Base-by-base conservation (phyloP, 2,329 filamentous ascomycete genomes). In the Didymella pomorum region DNA sequence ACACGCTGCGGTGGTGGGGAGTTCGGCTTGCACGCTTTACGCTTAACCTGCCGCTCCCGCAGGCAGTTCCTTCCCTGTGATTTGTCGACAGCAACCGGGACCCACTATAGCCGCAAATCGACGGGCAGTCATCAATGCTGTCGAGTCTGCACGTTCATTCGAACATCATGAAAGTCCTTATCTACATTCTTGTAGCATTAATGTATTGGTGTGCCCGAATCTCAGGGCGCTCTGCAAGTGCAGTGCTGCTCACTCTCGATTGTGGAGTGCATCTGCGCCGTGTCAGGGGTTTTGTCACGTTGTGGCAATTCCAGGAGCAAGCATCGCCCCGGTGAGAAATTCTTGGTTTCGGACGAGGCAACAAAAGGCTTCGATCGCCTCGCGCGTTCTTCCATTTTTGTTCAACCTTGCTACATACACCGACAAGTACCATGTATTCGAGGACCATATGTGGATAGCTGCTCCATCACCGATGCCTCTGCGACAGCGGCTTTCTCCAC, bases 41-140 rank as follows among this genome's bases (percentile, higher is more conserved):
- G 50, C 56, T 54, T 58, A 26, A 54, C 56, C 41, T 54, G 56
- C 50, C 49, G 46, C 56, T 31, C 50, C 39, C 50, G 49, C 56
- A 41, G 9, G 20, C 37, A 42, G 39, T 49, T 48, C 49, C 49
- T 46, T 20, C 44, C 25, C 21, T 53, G 28, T 53, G 44, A 54
- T 53, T 54, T 14, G 50, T 44, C 18, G 37, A 41, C 45, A 39
- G 50, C 41, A 50, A 35, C 39, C 50, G 45, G 50, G 56, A 53
- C 42, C 56, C 56, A 52, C 56, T 9, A 26, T 25, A 39, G 12
- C 54, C 33, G 23, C 20, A 45, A n/a, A 52, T 54, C 21, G 25
- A 48, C 26, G 25, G 25, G 43, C 25, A 28, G 26, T 25, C 23
- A 7, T 25, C 7, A 25, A 25, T 25, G 23, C 6, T 11, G n/a